phyloP scores from a whole-genome alignment of 805 yeast species.

The Candida dajiaensis region DNA sequence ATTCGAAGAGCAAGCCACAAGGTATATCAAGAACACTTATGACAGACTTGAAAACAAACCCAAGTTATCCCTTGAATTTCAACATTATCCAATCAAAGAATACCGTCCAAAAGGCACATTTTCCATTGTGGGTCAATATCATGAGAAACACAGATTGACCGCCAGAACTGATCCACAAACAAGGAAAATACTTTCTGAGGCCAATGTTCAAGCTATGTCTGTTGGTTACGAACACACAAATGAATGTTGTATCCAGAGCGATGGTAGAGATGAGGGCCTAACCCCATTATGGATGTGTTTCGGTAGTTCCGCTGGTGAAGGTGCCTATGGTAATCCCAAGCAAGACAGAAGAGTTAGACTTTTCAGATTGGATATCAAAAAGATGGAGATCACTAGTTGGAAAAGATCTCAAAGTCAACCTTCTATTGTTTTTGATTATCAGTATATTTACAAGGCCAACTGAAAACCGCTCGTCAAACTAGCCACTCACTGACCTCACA shows the following conservation, averaged over 20 bases:
- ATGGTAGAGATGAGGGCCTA: constrained; percentile 5
- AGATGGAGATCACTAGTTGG: constrained; percentile 49
- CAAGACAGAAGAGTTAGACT: constrained; percentile 44
- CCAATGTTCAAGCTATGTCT: constrained; percentile 47
- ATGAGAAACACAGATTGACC: constrained; percentile 34
- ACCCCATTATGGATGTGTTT: constrained; percentile 54
- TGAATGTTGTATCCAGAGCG: constrained; percentile 49
- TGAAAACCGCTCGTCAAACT: neutral
- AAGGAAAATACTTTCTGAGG: constrained; percentile 34
- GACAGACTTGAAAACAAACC: constrained; percentile 20
- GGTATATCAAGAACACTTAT: constrained; percentile 27
- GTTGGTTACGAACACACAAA: constrained; percentile 71
- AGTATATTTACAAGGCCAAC: constrained; percentile 22
- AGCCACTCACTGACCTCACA: neutral
- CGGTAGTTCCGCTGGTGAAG: constrained; percentile 64
- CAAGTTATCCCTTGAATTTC: constrained; percentile 50
- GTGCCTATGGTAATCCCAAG: constrained; percentile 52
- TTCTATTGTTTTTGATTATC: constrained; percentile 36
- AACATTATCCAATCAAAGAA: constrained; percentile 63
- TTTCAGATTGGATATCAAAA: constrained; percentile 41
- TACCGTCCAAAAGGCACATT: constrained; percentile 34
- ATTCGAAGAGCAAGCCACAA: constrained; percentile 18
- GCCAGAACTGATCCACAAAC: constrained; percentile 31
- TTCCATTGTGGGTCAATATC: constrained; percentile 34
- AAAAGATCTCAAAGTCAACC: constrained; percentile 48